phyloP scores from a whole-genome alignment of 305 asterid species.

The Coffea humblotiana region DNA sequence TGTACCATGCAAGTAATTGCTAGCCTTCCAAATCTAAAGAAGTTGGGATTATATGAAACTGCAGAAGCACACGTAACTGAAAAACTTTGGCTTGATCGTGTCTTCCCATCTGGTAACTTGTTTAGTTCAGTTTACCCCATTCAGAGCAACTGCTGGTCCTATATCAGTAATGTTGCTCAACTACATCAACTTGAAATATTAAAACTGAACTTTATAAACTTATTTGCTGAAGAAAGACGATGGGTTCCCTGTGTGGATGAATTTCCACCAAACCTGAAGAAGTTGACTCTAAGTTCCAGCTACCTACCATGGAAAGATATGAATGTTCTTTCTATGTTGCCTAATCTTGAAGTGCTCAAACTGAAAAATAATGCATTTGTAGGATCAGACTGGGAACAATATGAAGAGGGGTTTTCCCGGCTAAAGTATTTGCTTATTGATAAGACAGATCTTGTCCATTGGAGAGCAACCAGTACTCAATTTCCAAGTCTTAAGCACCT shows the following conservation, averaged over 20 bases:
- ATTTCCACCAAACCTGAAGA: constrained; percentile 17
- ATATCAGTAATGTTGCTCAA: not conserved
- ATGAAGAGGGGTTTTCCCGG: not conserved
- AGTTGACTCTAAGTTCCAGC: constrained; percentile 15
- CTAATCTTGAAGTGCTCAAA: constrained; percentile 23
- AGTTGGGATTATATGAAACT: constrained; percentile 10
- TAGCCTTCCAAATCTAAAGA: constrained; percentile 14
- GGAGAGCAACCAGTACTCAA: constrained; percentile 7
- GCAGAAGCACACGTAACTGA: not conserved
- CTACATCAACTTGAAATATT: constrained; percentile 1
- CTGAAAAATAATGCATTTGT: constrained; percentile 6
- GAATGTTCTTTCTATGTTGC: constrained; percentile 1
- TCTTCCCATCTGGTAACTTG: not conserved
- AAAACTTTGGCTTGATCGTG: not conserved
- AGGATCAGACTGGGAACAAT: constrained; percentile 11
- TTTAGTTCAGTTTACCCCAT: not conserved
- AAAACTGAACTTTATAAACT: not conserved
- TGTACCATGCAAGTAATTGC: constrained; percentile 1
- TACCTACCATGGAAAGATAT: not conserved
- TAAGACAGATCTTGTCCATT: constrained; percentile 7
- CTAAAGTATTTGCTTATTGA: constrained; percentile 13
- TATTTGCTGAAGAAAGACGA: not conserved
- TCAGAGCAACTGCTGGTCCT: not conserved
- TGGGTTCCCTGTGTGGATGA: not conserved
- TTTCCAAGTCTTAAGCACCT: constrained; percentile 17